A percentile compares a stretch with the other conserved stretches of the same genome.
phyloP scores from a whole-genome alignment of 2,329 filamentous ascomycete genomes.

The Lecanicillium sp. region DNA sequence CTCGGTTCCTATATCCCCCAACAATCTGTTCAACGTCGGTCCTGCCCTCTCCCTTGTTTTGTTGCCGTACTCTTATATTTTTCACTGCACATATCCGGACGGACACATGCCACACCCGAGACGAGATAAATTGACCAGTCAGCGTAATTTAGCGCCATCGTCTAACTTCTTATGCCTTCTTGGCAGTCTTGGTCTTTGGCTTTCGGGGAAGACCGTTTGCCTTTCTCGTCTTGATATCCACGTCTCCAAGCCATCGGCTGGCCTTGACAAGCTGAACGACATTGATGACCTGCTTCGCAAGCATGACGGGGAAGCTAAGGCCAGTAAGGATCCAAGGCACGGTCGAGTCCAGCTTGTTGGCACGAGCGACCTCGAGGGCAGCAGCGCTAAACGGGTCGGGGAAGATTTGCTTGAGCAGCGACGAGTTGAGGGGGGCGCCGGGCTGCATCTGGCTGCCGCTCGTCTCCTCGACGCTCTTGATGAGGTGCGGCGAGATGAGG shows the following conservation, averaged over 20 bases:
- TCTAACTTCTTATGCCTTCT: no score
- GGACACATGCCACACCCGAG: no score
- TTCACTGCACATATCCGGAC: no score
- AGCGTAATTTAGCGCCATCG: no score
- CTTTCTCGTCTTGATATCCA: conserved; percentile 62
- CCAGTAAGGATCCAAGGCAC: conserved; percentile 63
- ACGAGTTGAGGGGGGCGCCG: conserved; percentile 62
- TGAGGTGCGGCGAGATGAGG: conserved; percentile 75
- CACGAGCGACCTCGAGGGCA: conserved; percentile 83
- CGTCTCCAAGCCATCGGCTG: conserved; percentile 84
- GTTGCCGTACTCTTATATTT: no score
- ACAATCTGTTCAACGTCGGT: no score
- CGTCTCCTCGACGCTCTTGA: conserved; percentile 49
- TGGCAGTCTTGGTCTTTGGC: conserved; percentile 16
- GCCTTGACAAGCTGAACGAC: conserved; percentile 90
- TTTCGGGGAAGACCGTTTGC: conserved; percentile 43
- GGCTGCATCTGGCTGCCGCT: conserved; percentile 47
- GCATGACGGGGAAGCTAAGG: conserved; percentile 79
- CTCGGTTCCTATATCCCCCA: no score
- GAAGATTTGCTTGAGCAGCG: conserved; percentile 67
- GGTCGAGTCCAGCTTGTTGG: conserved; percentile 82
- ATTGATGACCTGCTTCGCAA: conserved; percentile 88
- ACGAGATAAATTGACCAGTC: no score
- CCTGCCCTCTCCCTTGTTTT: no score
- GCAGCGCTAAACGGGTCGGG: conserved; percentile 85